Percentiles rank a stretch among this genome's conserved stretches.
Conservation (phyloP, 352 stramenopile genomes). For the Phytophthora pisi region DNA sequence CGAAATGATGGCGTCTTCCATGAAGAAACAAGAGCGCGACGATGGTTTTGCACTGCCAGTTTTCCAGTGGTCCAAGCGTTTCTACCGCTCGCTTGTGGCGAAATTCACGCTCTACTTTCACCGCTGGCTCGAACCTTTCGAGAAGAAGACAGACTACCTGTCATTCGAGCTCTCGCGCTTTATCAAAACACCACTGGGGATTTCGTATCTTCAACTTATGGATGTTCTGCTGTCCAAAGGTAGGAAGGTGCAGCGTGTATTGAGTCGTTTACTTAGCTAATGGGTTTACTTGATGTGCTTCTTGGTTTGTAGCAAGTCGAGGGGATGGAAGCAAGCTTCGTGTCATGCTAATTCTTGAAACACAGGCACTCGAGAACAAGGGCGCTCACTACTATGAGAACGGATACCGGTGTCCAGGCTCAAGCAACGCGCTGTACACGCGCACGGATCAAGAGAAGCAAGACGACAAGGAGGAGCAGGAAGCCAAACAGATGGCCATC, state of each 20-base stretch:
- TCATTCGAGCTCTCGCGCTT: constrained; percentile 73
- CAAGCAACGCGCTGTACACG: constrained; percentile 47
- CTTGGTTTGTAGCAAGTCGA: constrained; percentile 43
- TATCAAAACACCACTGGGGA: constrained; percentile 75
- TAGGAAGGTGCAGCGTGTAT: constrained; percentile 40
- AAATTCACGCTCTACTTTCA: constrained; percentile 89
- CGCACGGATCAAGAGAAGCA: constrained; percentile 42
- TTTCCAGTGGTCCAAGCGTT: constrained; percentile 82
- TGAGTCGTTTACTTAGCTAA: constrained; percentile 1
- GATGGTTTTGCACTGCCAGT: constrained; percentile 81
- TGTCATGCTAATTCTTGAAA: constrained; percentile 82
- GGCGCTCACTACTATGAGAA: constrained; percentile 78
- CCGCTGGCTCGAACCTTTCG: constrained; percentile 73
- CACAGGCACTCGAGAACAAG: constrained; percentile 76
- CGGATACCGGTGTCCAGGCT: constrained; percentile 75
- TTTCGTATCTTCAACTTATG: constrained; percentile 86
- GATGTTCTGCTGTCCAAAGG: constrained; percentile 75
- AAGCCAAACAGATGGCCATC: constrained; percentile 29
- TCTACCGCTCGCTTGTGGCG: constrained; percentile 83
- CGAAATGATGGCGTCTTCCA: constrained; percentile 82
- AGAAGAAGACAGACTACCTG: constrained; percentile 66
- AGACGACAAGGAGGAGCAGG: constrained; percentile 33
- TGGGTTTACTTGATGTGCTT: constrained; percentile 14
- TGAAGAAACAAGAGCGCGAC: constrained; percentile 76
- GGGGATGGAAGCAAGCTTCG: constrained; percentile 51